These are phyloP conservation scores for Candida silvatica DNA, from an alignment of 805 yeast genomes.

Conservation along the genomic window DNA sequence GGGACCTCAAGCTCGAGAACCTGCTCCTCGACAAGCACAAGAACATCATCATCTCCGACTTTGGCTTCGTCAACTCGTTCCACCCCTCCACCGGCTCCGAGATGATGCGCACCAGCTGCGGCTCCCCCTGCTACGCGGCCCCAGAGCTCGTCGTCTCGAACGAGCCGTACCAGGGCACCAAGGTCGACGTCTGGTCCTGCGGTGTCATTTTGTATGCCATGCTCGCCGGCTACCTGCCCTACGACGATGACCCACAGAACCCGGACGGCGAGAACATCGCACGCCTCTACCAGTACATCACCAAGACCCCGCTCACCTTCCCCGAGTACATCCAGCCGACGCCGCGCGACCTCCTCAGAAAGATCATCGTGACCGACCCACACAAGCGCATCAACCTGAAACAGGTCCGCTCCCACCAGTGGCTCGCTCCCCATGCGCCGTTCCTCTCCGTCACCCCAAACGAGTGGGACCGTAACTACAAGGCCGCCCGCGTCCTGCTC, in stretches of 20 bases:
- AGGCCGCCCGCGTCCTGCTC: conserved; percentile 26
- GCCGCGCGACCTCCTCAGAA: conserved; percentile 84
- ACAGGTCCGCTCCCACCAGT: conserved; percentile 72
- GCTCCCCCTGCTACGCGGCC: conserved; percentile 98
- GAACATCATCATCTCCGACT: conserved; percentile 81
- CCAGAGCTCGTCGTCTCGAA: conserved; percentile 90
- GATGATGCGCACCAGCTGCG: conserved; percentile 90
- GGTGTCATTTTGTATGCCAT: conserved; percentile 94
- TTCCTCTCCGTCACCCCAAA: conserved; percentile 77
- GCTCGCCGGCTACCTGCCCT: conserved; percentile 95
- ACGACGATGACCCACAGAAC: conserved; percentile 94
- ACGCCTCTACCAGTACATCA: conserved; percentile 82
- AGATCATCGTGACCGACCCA: conserved; percentile 81
- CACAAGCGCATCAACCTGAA: conserved; percentile 58
- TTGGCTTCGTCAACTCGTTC: conserved; percentile 92
- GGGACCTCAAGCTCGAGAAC: conserved; percentile 72
- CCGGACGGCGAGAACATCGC: conserved; percentile 96
- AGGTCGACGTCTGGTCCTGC: conserved; percentile 95
- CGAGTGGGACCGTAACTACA: conserved; percentile 76
- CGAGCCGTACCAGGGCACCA: conserved; percentile 81
- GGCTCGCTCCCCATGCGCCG: conserved; percentile 81
- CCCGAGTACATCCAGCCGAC: conserved; percentile 89
- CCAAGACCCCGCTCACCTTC: conserved; percentile 84
- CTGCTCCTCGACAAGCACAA: conserved; percentile 75
- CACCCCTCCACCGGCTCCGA: conserved; percentile 40